Evolutionary conservation across 2,329 filamentous ascomycete genomes (phyloP).

Genomic region (Tolypocladium tropicale): DNA sequence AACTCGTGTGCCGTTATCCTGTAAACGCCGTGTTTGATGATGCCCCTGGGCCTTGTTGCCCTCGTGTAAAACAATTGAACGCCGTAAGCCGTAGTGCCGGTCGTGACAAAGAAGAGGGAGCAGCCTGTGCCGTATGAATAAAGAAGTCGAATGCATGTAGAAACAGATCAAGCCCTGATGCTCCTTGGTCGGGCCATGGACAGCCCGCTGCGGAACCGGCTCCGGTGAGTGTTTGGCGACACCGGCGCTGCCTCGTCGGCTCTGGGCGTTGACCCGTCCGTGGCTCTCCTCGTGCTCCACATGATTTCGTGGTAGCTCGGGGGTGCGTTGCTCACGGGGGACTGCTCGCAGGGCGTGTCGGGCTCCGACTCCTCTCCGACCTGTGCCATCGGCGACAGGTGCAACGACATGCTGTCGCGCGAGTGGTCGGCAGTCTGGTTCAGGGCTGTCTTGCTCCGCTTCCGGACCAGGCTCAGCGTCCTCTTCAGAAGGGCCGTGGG

Average conservation of each 20-base stretch:
- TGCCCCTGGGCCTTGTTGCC: neutral
- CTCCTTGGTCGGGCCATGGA: conserved; percentile 28
- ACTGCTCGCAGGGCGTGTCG: conserved; percentile 8
- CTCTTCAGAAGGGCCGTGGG: conserved; percentile 40
- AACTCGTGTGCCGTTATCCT: neutral
- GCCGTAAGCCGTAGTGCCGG: neutral
- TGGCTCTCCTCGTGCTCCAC: conserved; percentile 31
- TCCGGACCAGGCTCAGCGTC: conserved; percentile 43
- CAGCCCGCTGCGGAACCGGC: conserved; percentile 23
- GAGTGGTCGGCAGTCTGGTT: conserved; percentile 24
- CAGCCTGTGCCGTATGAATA: neutral
- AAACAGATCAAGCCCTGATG: conserved; percentile 20
- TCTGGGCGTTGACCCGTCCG: conserved; percentile 7
- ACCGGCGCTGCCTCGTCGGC: conserved; percentile 13
- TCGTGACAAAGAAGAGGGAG: neutral
- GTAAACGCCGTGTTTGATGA: neutral
- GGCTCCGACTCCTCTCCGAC: conserved; percentile 20
- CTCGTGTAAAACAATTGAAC: neutral
- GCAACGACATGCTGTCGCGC: conserved; percentile 20
- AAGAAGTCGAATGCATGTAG: neutral
- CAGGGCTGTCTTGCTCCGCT: conserved; percentile 42
- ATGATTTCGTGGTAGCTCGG: conserved; percentile 39
- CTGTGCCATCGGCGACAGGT: conserved; percentile 19
- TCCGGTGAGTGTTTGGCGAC: conserved; percentile 18
- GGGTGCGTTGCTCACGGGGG: conserved; percentile 17